Base-by-base conservation (phyloP, 805 yeast species). In the Jamesozyma hellenica region DNA sequence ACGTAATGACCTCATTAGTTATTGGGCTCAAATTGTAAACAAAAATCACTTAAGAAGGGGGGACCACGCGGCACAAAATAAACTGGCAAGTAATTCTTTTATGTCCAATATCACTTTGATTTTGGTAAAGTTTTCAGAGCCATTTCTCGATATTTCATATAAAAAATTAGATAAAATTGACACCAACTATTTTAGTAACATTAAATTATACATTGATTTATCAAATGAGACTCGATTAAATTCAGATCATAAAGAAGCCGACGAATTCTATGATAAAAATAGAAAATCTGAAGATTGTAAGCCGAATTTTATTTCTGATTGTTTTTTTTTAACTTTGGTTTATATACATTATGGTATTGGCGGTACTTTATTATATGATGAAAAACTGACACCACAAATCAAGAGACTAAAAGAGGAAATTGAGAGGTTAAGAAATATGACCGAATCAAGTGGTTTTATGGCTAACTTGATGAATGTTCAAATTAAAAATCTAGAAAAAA, bases 321-420 rank as follows among this genome's bases (percentile, higher is more conserved):
- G 94, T 52, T 92, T 87, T 60, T 92, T 71, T 53, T 58, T 92
- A 41, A 76, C 88, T 5, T 66, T 82, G 38, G 77, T 94, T 0
- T 87, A 81, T 56, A 61, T 85, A 36, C 88, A 90, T 49, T 92
- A 82, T 62, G 98, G 97, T 32, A 65, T 85, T 32, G 94, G 94
- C 18, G 97, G 96, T 36, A 63, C 82, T 0, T 61, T 72, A 42
- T 69, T 75, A 34, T 68, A 66, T 34, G 74, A 76, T 43, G 77
- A 74, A 33, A 74, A 79, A 42, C 52, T 79, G 26, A 65, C 71
- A 13, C 73, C 72, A 46, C 67, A 72, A 43, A 60, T 77, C 19
- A 70, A 67, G 27, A 67, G 67, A 50, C 49, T 75, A 18, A 66
- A 70, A 48, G 61, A 60, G 30, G 66, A 65, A 40, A 46, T 62